Conservation (phyloP, 2,329 filamentous ascomycete species). For the Penicillium glabrum region DNA sequence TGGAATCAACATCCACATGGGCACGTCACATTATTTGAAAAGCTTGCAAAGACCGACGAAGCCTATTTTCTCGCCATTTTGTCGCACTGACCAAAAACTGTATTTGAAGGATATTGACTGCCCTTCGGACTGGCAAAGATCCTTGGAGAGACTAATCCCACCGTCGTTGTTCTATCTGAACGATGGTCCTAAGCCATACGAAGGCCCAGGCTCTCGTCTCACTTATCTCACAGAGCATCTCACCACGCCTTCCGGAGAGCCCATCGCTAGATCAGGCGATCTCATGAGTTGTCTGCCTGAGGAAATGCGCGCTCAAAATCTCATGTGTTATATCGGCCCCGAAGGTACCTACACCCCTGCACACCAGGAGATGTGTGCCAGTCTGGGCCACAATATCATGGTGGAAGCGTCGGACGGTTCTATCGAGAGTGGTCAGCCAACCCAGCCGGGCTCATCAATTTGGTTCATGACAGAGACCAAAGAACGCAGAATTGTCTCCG, state of each 20-base stretch:
- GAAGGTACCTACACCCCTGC: slow-evolving; percentile 96
- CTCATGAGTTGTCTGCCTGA: slow-evolving; percentile 88
- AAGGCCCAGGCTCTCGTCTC: slow-evolving; percentile 54
- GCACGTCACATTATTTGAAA: slow-evolving; percentile 84
- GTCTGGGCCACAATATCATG: slow-evolving; percentile 96
- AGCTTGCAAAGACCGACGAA: slow-evolving; percentile 84
- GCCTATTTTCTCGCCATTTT: slow-evolving; percentile 70
- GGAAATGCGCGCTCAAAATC: slow-evolving; percentile 88
- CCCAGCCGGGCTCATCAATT: slow-evolving; percentile 80
- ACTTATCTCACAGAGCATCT: slow-evolving; percentile 42
- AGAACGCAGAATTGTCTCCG: slow-evolving; percentile 83
- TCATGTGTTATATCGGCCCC: slow-evolving; percentile 98
- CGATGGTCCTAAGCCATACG: slow-evolving; percentile 64
- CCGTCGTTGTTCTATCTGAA: slow-evolving; percentile 87
- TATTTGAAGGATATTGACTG: slow-evolving; percentile 98
- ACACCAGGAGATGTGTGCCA: slow-evolving; percentile 97
- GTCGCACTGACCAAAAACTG: slow-evolving; percentile 63
- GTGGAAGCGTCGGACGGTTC: slow-evolving; percentile 75
- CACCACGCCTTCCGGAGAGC: slow-evolving; percentile 52
- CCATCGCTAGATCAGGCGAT: slow-evolving; percentile 75
- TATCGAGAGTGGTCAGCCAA: slow-evolving; percentile 66
- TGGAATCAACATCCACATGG: slow-evolving; percentile 75
- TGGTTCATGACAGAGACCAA: slow-evolving; percentile 99
- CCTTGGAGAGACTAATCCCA: slow-evolving; percentile 75
- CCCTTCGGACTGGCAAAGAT: slow-evolving; percentile 79